Evolutionary conservation across 2,329 filamentous ascomycete species (phyloP).

Genomic region (Ophiocordyceps australis): DNA sequence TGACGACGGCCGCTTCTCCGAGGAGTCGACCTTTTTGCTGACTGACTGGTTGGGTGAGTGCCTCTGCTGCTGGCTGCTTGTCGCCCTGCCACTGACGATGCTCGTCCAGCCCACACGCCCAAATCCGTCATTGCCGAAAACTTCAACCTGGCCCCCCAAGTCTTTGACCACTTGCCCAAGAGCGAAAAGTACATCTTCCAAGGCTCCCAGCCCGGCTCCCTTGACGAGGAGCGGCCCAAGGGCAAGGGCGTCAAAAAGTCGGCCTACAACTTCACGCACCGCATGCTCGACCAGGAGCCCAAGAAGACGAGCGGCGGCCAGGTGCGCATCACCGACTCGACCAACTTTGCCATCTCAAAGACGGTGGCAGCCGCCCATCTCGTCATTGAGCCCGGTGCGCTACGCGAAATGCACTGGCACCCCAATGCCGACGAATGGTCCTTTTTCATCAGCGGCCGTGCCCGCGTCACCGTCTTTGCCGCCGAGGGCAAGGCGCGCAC

Average conservation of each 20-base stretch:
- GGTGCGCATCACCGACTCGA: constrained; percentile 60
- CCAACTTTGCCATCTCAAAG: constrained; percentile 56
- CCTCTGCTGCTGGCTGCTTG: fast-evolving
- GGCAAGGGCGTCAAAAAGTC: constrained; percentile 46
- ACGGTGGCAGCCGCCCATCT: constrained; percentile 57
- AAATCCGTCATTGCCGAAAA: constrained; percentile 57
- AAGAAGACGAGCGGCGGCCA: constrained; percentile 48
- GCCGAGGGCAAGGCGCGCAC: constrained; percentile 51
- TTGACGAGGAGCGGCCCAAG: constrained; percentile 45
- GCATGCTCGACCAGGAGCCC: constrained; percentile 52
- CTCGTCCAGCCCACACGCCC: constrained; percentile 42
- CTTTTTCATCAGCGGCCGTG: constrained; percentile 57
- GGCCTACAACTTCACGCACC: constrained; percentile 50
- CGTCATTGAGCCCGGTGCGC: constrained; percentile 49
- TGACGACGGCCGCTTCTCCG: constrained; percentile 31
- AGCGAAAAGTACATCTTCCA: constrained; percentile 65
- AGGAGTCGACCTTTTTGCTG: constrained; percentile 52
- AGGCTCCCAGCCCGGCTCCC: constrained; percentile 43
- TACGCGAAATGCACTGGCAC: constrained; percentile 75
- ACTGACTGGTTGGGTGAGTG: constrained; percentile 52
- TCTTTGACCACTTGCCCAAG: constrained; percentile 50
- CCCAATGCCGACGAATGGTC: constrained; percentile 66
- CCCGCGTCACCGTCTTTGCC: constrained; percentile 57
- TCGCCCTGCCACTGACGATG: background rate
- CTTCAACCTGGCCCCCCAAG: constrained; percentile 52